Conservation (phyloP, 1,284 basidiomycete genomes). For the Ustilago crameri region DNA sequence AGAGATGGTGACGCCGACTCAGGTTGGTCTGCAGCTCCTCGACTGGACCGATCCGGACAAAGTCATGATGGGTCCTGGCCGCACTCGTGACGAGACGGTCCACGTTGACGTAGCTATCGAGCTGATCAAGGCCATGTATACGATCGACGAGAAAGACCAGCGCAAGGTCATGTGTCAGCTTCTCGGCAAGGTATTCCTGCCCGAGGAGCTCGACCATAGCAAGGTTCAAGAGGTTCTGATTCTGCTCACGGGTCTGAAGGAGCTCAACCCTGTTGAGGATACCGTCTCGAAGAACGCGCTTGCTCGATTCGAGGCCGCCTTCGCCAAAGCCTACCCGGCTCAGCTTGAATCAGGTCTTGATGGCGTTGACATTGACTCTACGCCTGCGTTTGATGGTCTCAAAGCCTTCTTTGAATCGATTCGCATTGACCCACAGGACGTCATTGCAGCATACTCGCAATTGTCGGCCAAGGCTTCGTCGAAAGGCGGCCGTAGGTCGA, state of each 20-base stretch:
- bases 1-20: constrained; percentile 81
- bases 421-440: constrained; percentile 19
- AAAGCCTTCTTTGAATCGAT: constrained; percentile 37
- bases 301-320: constrained; percentile 74
- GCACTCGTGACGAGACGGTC: constrained; percentile 71
- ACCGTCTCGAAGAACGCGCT: constrained; percentile 78
- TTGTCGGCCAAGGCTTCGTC: constrained; percentile 18
- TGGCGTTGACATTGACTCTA: constrained; percentile 20
- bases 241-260: constrained; percentile 39
- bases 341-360: constrained; percentile 34
- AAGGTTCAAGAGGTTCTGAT: constrained; percentile 47
- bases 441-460: constrained; percentile 22
- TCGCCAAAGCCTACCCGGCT: constrained; percentile 52
- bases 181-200: constrained; percentile 81
- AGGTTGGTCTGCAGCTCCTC: constrained; percentile 84
- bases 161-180: constrained; percentile 84
- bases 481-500: constrained; percentile 34
- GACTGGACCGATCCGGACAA: constrained; percentile 95
- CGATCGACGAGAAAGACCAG: constrained; percentile 75
- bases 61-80: constrained; percentile 74
- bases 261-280: constrained; percentile 70
- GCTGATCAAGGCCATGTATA: constrained; percentile 74
- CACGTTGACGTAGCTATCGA: constrained; percentile 84
- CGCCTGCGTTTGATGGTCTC: constrained; percentile 19
- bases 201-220: constrained; percentile 74